phyloP scores from a whole-genome alignment of 148 eudicot genomes.

The Selenicereus undatus region DNA sequence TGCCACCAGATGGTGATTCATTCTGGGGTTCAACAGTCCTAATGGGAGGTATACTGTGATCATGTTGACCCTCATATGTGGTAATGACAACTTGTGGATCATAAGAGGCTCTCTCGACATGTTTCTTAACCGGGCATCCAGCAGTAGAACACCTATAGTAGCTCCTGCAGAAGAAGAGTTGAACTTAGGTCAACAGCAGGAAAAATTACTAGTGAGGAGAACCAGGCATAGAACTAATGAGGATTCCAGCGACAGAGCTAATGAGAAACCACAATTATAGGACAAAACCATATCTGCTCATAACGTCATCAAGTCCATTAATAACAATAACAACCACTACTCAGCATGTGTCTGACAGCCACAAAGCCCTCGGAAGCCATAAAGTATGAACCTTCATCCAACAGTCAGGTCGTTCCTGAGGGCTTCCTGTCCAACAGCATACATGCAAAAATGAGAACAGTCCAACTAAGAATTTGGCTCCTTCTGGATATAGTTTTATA shows the following conservation, averaged over 20 bases:
- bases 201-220: neutral
- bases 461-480: neutral
- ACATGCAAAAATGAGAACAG: neutral
- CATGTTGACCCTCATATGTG: conserved; percentile 79
- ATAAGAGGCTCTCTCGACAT: conserved; percentile 76
- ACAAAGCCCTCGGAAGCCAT: neutral
- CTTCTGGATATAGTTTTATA: neutral
- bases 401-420: neutral
- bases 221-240: neutral
- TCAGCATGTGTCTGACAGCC: neutral
- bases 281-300: neutral
- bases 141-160: conserved; percentile 84
- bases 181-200: conserved; percentile 7
- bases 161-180: conserved; percentile 54
- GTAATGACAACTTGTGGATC: conserved; percentile 65
- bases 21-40: conserved; percentile 51
- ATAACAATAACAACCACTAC: neutral
- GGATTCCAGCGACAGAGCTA: neutral
- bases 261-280: too few relatives aligned
- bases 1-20: conserved; percentile 28
- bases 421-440: neutral
- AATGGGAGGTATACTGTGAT: conserved; percentile 53
- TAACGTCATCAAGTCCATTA: neutral
- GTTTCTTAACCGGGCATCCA: conserved; percentile 84
- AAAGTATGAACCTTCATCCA: neutral